Base-by-base conservation (phyloP, 2,329 filamentous ascomycete genomes). In the Neobulgaria alba region DNA sequence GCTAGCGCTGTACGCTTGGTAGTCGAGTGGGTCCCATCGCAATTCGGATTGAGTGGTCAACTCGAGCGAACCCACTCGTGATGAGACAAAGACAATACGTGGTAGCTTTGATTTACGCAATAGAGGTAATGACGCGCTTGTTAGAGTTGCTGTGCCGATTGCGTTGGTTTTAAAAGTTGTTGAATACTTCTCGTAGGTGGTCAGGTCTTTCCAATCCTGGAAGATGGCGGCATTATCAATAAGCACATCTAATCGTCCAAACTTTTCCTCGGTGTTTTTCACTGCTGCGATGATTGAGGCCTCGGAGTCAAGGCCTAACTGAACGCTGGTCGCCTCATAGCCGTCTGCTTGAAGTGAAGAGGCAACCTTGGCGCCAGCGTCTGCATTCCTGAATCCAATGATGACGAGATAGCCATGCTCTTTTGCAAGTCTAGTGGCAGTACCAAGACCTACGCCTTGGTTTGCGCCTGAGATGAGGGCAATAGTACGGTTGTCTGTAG, bases 401-500 rank as follows among this genome's bases (percentile, higher is more conserved):
- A 68, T 57, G 34, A 67, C 54, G 40, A 63, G 57, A 50, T 66
- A 66, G 41, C 56, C 54, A 36, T 61, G 59, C 3, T 63, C 60
- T 12, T 54, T 53, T 12, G 60, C 58, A n/a, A 69, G 56, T 38
- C 61, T 58, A 36, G 60, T 59, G n/a, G 58, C 58, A 4, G 58
- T 59, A 41, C 62, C 61, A 43, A 62, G 62, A 35, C 66, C 65
- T 14, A 67, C 60, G 36, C 65, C 65, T 50, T 61, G 54, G 49
- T 67, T 68, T 34, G 60, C 63, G 10, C 64, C 65, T 4, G 63
- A 63, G 33, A 67, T 52, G 33, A 67, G 58, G 35, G 58, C 58
- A 23, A 62, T 48, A 15, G 51, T 50, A n/a, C n/a, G n/a, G n/a
- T n/a, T n/a, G n/a, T n/a, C n/a, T n/a, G n/a, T n/a, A n/a, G n/a